phyloP scores from a whole-genome alignment of 2,329 filamentous ascomycete species.

The Aspergillus texensis region DNA sequence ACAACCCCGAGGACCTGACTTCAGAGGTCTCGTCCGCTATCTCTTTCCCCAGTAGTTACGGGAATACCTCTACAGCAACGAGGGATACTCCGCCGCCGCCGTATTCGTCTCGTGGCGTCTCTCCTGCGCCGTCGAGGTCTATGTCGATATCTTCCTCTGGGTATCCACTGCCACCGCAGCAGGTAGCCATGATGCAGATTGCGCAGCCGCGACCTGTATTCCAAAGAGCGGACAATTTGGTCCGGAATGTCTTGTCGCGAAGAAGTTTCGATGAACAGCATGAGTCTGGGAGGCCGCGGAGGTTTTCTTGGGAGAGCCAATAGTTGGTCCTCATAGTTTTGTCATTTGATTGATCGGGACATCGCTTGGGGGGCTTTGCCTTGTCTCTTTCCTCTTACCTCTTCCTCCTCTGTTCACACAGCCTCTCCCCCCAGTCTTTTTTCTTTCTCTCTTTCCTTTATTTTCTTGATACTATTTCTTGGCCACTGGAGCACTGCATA shows the following conservation, averaged over 20 bases:
- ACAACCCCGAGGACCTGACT: constrained; percentile 30
- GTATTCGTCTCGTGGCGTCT: constrained; percentile 38
- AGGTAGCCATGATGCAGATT: constrained; percentile 31
- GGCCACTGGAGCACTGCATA: background rate
- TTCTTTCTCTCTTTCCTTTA: background rate
- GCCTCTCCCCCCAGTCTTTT: background rate
- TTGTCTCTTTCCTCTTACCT: background rate
- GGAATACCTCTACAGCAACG: constrained; percentile 48
- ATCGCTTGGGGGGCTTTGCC: background rate
- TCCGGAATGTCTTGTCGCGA: constrained; percentile 3
- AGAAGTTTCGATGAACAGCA: constrained; percentile 8
- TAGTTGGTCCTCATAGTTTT: constrained; percentile 5
- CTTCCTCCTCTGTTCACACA: background rate
- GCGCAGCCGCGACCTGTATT: constrained; percentile 31
- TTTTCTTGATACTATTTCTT: background rate
- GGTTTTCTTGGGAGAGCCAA: constrained; percentile 33
- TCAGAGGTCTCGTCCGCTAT: constrained; percentile 45
- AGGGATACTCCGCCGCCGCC: constrained; percentile 46
- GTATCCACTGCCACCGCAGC: constrained; percentile 10
- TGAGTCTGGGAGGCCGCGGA: constrained; percentile 1
- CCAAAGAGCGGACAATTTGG: constrained; percentile 17
- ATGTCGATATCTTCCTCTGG: constrained; percentile 34
- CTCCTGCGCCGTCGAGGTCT: constrained; percentile 34
- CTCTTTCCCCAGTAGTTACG: constrained; percentile 47
- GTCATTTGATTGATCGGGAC: background rate